Conservation (phyloP, 768 basidiomycete genomes). For the Agaricus blazei region DNA sequence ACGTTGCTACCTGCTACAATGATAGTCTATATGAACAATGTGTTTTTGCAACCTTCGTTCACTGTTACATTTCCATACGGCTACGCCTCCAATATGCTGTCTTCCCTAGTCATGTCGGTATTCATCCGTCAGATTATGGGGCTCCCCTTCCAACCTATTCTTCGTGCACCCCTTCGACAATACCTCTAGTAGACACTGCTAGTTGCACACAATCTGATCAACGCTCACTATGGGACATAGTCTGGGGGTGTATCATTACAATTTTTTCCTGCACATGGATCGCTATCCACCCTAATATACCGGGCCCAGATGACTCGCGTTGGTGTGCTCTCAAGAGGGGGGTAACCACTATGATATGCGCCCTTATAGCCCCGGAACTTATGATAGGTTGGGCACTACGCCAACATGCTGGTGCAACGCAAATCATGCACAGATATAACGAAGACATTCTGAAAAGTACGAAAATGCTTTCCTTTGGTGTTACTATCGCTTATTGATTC, state of each 20-base stretch:
- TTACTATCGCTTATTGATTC: background rate
- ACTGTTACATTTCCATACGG: too few relatives aligned
- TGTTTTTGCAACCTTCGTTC: too few relatives aligned
- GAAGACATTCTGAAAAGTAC: background rate
- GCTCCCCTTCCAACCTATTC: background rate
- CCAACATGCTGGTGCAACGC: conserved; percentile 2
- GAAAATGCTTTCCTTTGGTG: background rate
- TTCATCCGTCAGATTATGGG: background rate
- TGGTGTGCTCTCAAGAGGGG: background rate
- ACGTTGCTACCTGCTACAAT: too few relatives aligned
- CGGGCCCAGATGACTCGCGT: conserved; percentile 6
- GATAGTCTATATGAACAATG: too few relatives aligned
- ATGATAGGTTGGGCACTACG: conserved; percentile 7
- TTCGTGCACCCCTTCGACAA: background rate
- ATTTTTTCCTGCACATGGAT: conserved; percentile 11
- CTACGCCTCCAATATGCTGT: background rate
- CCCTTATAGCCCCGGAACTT: conserved; percentile 3
- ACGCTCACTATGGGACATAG: conserved; percentile 3
- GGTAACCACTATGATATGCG: background rate
- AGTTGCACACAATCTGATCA: background rate
- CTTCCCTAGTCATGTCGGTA: background rate
- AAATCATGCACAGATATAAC: conserved; percentile 1
- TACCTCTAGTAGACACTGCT: too few relatives aligned
- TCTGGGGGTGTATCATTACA: conserved; percentile 7
- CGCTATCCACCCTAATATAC: conserved; percentile 10